Percentiles rank a stretch among this genome's conserved stretches.
Evolutionary conservation across 768 basidiomycete genomes (phyloP).

Genomic region (Boletellus emodensis): DNA sequence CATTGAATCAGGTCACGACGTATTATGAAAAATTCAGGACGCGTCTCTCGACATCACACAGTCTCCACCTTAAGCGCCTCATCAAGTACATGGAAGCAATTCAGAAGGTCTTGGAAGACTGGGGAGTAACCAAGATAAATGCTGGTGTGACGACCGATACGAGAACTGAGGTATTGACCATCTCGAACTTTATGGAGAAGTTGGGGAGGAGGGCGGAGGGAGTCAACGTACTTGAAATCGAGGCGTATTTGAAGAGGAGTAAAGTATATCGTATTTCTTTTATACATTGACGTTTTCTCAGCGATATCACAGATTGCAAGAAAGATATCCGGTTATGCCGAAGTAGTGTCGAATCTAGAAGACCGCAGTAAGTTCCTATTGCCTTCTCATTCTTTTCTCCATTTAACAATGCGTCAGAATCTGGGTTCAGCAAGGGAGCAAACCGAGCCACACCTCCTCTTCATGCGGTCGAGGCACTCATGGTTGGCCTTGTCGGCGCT

Average conservation of each 20-base stretch:
- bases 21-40: constrained; percentile 78
- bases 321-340: constrained; percentile 84
- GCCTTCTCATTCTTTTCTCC: background rate
- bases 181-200: constrained; percentile 57
- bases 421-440: constrained; percentile 1
- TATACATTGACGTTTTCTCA: background rate
- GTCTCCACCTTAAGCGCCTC: constrained; percentile 77
- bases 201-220: constrained; percentile 67
- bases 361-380: constrained; percentile 20
- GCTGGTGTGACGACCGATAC: constrained; percentile 6
- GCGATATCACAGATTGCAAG: constrained; percentile 49
- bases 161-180: constrained; percentile 61
- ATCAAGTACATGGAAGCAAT: constrained; percentile 69
- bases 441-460: constrained; percentile 64
- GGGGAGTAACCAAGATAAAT: constrained; percentile 34
- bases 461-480: constrained; percentile 75
- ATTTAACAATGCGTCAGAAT: constrained; percentile 7
- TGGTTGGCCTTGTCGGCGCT: constrained; percentile 70
- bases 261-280: constrained; percentile 59
- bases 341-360: constrained; percentile 49
- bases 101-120: constrained; percentile 52
- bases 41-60: constrained; percentile 68
- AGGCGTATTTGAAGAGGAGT: constrained; percentile 74
- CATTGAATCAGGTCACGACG: constrained; percentile 67
- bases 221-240: constrained; percentile 81